Percentiles rank a stretch among this genome's conserved stretches.
phyloP scores from a whole-genome alignment of 2,329 filamentous ascomycete genomes.

The Metarhizium robertsii region DNA sequence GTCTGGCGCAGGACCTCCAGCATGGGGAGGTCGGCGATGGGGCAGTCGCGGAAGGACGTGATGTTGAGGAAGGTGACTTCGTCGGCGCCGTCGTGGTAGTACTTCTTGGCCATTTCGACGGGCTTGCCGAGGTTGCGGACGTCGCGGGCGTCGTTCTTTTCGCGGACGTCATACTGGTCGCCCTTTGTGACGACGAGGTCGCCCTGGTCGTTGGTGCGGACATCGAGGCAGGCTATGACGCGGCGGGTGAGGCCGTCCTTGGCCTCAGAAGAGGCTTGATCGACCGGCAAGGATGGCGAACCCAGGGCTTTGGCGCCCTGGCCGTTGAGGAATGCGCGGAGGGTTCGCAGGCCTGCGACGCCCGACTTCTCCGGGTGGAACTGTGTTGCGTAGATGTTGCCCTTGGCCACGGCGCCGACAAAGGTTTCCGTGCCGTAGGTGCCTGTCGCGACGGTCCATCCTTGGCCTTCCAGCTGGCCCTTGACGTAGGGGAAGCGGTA shows the following conservation, averaged over 20 bases:
- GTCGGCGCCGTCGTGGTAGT: conserved; percentile 95
- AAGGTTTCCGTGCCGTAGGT: conserved; percentile 85
- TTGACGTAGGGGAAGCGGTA: conserved; percentile 72
- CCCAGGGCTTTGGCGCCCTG: conserved; percentile 44
- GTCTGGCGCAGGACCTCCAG: conserved; percentile 82
- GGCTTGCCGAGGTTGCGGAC: conserved; percentile 96
- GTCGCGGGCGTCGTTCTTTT: conserved; percentile 56
- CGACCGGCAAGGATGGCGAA: conserved; percentile 2
- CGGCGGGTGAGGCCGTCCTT: conserved; percentile 75
- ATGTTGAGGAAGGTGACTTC: conserved; percentile 98
- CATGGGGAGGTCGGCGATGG: conserved; percentile 88
- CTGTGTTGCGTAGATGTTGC: conserved; percentile 83
- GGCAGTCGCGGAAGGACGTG: conserved; percentile 93
- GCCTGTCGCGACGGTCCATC: conserved; percentile 88
- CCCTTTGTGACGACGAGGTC: conserved; percentile 97
- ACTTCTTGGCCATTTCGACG: conserved; percentile 84
- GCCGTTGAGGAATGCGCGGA: conserved; percentile 81
- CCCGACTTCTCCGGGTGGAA: conserved; percentile 98
- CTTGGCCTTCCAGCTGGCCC: conserved; percentile 66
- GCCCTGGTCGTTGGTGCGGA: conserved; percentile 85
- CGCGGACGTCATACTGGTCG: conserved; percentile 96
- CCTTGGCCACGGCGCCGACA: conserved; percentile 77
- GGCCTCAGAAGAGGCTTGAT: conserved; percentile 12
- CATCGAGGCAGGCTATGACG: conserved; percentile 92
- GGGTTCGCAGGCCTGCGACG: conserved; percentile 70